A percentile compares a stretch with the other conserved stretches of the same genome.
These are phyloP conservation scores for Haberlea rhodopensis DNA, from an alignment of 257 asterid species.

Conservation along the genomic window DNA sequence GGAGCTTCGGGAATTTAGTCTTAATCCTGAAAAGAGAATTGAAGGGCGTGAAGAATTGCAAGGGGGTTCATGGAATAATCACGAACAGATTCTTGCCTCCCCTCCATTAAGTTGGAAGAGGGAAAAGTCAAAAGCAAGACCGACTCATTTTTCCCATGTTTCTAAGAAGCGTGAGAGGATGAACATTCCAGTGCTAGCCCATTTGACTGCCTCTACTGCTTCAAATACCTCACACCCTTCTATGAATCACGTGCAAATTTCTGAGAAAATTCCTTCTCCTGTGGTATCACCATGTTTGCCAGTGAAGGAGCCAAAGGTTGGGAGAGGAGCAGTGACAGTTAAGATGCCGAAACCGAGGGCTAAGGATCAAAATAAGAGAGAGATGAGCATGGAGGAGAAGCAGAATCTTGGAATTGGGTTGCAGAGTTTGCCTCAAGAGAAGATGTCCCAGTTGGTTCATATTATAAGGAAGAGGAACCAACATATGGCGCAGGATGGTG, in stretches of 20 bases:
- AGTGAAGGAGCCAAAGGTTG: slow-evolving; percentile 36
- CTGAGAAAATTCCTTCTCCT: slow-evolving; percentile 51
- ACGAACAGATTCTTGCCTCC: slow-evolving; percentile 31
- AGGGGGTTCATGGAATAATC: slow-evolving; percentile 69
- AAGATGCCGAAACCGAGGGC: slow-evolving; percentile 95
- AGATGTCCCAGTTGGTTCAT: slow-evolving; percentile 86
- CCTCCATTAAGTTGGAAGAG: slow-evolving; percentile 54
- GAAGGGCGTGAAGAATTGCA: slow-evolving; percentile 60
- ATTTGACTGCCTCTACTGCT: slow-evolving; percentile 67
- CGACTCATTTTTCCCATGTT: slow-evolving; percentile 29
- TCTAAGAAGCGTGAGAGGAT: slow-evolving; percentile 48
- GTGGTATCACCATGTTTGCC: slow-evolving; percentile 49
- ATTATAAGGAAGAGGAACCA: slow-evolving; percentile 80
- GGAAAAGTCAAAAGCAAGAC: slow-evolving; percentile 37
- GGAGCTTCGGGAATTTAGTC: slow-evolving; percentile 30
- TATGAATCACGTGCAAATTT: slow-evolving; percentile 22
- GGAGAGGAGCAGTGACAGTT: slow-evolving; percentile 24
- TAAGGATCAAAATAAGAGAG: slow-evolving; percentile 77
- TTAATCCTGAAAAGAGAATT: slow-evolving; percentile 26
- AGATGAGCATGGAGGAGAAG: slow-evolving; percentile 91
- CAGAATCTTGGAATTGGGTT: slow-evolving; percentile 84
- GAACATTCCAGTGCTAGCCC: slow-evolving; percentile 43
- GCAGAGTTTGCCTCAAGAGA: slow-evolving; percentile 92
- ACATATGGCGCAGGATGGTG: slow-evolving; percentile 90
- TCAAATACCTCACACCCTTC: slow-evolving; percentile 34